Evolutionary conservation across 345 rosid species (phyloP), one percentile per base, ranked within the genome.

Genomic region (Hirschfeldia incana): DNA sequence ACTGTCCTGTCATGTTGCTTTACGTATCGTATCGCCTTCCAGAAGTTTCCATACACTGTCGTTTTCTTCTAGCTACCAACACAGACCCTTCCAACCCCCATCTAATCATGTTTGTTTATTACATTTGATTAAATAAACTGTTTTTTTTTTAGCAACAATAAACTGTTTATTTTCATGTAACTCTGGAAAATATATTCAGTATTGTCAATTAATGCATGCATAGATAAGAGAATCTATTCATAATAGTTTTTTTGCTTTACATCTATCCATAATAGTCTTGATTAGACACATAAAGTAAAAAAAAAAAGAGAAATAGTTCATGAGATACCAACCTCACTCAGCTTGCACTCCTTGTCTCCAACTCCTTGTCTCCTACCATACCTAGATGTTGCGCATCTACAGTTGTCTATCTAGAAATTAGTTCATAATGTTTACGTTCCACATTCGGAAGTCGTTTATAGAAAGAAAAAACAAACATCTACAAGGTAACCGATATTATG

Each of bases 1-100:
- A 75, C 72, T 65, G 69, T 80, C 80, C 13, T 80, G 83, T 80
- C 76, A 65, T 65, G 79, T 75, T 70, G 71, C 76, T 80, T 69
- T 69, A 72, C 57, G 57, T 51, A 51, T 51, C 74, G 63, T 67
- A 57, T 78, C 69, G 37, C 32, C 15, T 55, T 73, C 78, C 34
- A 73, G 13, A 49, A n/a, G n/a, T n/a, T n/a, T n/a, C n/a, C n/a
- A n/a, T n/a, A 74, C 70, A 32, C 28, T 51, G 75, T 79, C 70
- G 66, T 62, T 79, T 74, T 61, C 78, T 1, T 73, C 70, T 36
- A 46, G 49, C 78, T 68, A 61, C 77, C 78, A 67, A 68, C 78
- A 44, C 78, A 51, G 69, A 65, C 77, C 57, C 62, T 63, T 60
- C 69, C 13, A 67, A 44, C 57, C 69, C 77, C 77, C 57, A 71